Evolutionary conservation across 2,329 filamentous ascomycete species (phyloP), one percentile per base, ranked within the genome.

Genomic region (Pseudonectria foliicola): DNA sequence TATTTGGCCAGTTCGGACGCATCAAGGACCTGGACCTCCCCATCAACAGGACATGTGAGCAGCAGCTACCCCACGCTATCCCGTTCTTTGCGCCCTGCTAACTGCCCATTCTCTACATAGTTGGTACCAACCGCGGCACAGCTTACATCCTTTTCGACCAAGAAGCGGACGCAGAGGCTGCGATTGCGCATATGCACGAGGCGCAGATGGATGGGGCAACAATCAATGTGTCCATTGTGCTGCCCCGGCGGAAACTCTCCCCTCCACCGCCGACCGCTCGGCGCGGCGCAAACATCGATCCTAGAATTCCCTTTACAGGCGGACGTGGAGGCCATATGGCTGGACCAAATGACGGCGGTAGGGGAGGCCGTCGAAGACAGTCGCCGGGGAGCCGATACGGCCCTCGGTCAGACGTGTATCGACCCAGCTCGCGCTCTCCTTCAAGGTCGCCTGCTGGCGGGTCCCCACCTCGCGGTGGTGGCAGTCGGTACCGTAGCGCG

Each of bases 131-230:
- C 54, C 82, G 90, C 38, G 90, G 92, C 30, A 94, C 87, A 18
- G 92, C 90, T 23, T 96, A 95, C 59, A 88, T 96, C 44, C 71
- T 95, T 27, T 98, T 83, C 62, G 69, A 78, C 35, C 72, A 82
- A 46, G 77, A 88, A 45, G 70, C 75, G 32, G 83, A 90, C 44
- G 90, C 92, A 15, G 87, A 95, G 62, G 71, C 79, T 11, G 92
- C 92, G 18, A 93, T 95, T 49, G 79, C 89, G 13, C 85, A 94
- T 57, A 96, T 98, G 92, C 92, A 98, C 61, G 92, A 98, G 64
- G 87, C 85, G n/a, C 85, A 94, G 55, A 66, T 95, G 18, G 89
- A 95, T 59, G 88, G 88, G 33, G 77, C 81, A 14, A 71, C 79
- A 26, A 80, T 95, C 53, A 83, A 82, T 53, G 89, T 95, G 31